Evolutionary conservation across 2,329 filamentous ascomycete genomes (phyloP).

Genomic region (Sporothrix euskadiensis): DNA sequence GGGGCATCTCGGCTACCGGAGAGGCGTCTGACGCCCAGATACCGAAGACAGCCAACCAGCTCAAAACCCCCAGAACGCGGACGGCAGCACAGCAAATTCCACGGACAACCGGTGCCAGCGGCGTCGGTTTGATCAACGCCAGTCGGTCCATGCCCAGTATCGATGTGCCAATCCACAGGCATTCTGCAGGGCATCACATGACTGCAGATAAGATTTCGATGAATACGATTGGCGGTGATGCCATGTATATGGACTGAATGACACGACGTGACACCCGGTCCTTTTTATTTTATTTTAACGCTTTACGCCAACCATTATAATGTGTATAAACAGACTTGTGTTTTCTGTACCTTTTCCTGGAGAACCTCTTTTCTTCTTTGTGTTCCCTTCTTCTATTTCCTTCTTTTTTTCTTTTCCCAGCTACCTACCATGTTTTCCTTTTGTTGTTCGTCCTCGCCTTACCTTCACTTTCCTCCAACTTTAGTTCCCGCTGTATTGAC

Average conservation of each 20-base stretch:
- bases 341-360: background rate
- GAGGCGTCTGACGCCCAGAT: background rate
- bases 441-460: background rate
- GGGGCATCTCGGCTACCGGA: background rate
- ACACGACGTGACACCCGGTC: background rate
- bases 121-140: constrained; percentile 22
- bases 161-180: constrained; percentile 46
- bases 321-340: background rate
- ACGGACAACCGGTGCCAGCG: constrained; percentile 34
- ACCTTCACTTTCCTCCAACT: background rate
- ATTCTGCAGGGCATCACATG: background rate
- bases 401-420: background rate
- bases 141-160: constrained; percentile 42
- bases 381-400: background rate
- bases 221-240: constrained; percentile 48
- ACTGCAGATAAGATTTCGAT: constrained; percentile 45
- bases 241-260: constrained; percentile 56
- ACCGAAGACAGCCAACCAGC: background rate
- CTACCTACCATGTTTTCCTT: background rate
- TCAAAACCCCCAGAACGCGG: constrained; percentile 37
- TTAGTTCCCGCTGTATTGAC: background rate
- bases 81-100: constrained; percentile 39
- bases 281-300: background rate
- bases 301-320: background rate
- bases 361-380: background rate